phyloP scores from a whole-genome alignment of 2,329 filamentous ascomycete genomes.

The Reticulascus tulasneorum region DNA sequence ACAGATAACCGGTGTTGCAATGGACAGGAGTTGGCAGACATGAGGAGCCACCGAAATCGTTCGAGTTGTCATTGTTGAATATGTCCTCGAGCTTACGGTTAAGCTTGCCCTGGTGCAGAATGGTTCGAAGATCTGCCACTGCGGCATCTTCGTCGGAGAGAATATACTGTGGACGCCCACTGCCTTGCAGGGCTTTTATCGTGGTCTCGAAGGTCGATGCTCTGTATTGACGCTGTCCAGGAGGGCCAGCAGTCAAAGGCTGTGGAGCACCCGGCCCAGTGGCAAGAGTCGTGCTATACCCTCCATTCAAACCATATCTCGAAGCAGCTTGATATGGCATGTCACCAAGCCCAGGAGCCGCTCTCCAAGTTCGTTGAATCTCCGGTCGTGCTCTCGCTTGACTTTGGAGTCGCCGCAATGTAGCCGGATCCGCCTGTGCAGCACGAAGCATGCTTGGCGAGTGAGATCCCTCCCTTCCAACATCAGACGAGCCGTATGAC shows the following conservation, averaged over 20 bases:
- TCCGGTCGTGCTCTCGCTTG: slow-evolving; percentile 4
- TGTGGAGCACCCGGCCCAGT: slow-evolving; percentile 39
- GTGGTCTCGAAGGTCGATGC: slow-evolving; percentile 38
- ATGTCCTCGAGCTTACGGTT: no score
- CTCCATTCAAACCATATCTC: slow-evolving; percentile 9
- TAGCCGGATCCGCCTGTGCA: slow-evolving; percentile 1
- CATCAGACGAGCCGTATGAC: slow-evolving; percentile 1
- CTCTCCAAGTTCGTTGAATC: slow-evolving; percentile 1
- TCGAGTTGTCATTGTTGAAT: slow-evolving; percentile 9
- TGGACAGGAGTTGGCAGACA: slow-evolving; percentile 4
- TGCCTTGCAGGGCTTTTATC: slow-evolving; percentile 27
- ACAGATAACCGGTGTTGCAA: background rate
- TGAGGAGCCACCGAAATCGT: background rate
- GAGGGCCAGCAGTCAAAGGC: slow-evolving; percentile 51
- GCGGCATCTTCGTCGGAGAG: slow-evolving; percentile 17
- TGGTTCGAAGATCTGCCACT: slow-evolving; percentile 15
- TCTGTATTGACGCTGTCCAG: slow-evolving; percentile 47
- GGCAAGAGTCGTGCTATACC: slow-evolving; percentile 20
- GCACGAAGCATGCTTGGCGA: slow-evolving; percentile 5
- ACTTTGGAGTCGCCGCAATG: background rate
- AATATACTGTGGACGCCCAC: slow-evolving; percentile 17
- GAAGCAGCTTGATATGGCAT: background rate
- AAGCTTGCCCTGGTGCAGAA: slow-evolving; percentile 18
- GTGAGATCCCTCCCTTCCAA: background rate
- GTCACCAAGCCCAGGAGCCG: slow-evolving; percentile 3